phyloP scores from a whole-genome alignment of 495 filamentous ascomycete genomes.

The Cudoniella acicularis region DNA sequence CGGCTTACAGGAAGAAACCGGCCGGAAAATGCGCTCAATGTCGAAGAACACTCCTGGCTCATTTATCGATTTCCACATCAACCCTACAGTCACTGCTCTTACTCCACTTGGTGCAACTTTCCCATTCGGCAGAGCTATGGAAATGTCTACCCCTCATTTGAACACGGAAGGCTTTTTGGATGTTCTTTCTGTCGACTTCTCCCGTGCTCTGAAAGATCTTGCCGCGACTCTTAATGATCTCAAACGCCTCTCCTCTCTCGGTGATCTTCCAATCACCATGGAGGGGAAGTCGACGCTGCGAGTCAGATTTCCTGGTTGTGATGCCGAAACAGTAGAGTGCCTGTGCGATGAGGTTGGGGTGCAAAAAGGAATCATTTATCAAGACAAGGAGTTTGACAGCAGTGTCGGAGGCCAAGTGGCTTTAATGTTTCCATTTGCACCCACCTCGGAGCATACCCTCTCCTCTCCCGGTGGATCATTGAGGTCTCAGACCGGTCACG shows the following conservation, averaged over 20 bases:
- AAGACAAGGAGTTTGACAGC: slow-evolving; percentile 71
- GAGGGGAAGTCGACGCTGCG: slow-evolving; percentile 58
- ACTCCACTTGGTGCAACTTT: slow-evolving; percentile 48
- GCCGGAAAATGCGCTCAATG: slow-evolving; percentile 52
- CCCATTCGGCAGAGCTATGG: slow-evolving; percentile 17
- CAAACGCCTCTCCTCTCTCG: slow-evolving; percentile 66
- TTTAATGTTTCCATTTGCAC: slow-evolving; percentile 81
- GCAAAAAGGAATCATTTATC: slow-evolving; percentile 65
- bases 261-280: slow-evolving; percentile 77
- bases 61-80: slow-evolving; percentile 78
- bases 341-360: slow-evolving; percentile 86
- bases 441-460: slow-evolving; percentile 49
- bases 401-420: slow-evolving; percentile 65
- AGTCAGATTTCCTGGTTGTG: slow-evolving; percentile 88
- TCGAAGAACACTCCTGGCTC: slow-evolving; percentile 64
- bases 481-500: slow-evolving; percentile 25
- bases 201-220: slow-evolving; percentile 78
- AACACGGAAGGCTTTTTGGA: slow-evolving; percentile 80
- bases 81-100: slow-evolving; percentile 82
- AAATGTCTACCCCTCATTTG: slow-evolving; percentile 45
- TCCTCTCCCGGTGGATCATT: slow-evolving; percentile 45
- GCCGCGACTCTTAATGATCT: slow-evolving; percentile 77
- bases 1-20: slow-evolving; percentile 64
- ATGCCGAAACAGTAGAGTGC: slow-evolving; percentile 74
- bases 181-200: slow-evolving; percentile 82